A percentile compares a stretch with the other conserved stretches of the same genome.
Conservation (phyloP, 2,329 filamentous ascomycete species). For the Trichoderma simmonsii region DNA sequence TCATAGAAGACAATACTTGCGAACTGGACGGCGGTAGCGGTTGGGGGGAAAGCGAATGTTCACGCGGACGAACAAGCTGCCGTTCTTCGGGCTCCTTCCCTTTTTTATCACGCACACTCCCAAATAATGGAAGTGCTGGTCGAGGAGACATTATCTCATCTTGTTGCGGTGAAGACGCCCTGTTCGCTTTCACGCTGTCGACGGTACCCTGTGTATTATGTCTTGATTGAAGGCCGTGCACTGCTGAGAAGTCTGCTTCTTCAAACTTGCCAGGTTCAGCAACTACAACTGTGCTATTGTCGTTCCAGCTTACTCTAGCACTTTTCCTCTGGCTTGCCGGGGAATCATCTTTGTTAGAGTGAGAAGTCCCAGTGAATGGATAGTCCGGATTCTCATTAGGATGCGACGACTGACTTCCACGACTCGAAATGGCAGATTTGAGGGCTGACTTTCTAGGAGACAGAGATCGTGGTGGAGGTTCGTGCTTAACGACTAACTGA, state of each 20-base stretch:
- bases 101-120: conserved; percentile 66
- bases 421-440: conserved; percentile 58
- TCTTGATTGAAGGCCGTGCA: conserved; percentile 36
- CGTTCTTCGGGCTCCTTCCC: conserved; percentile 52
- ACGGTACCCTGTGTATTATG: conserved; percentile 53
- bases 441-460: conserved; percentile 76
- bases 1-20: background rate
- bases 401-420: conserved; percentile 45
- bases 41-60: conserved; percentile 1
- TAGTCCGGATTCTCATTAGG: conserved; percentile 47
- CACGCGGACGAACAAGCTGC: conserved; percentile 52
- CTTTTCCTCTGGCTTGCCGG: conserved; percentile 56
- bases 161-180: conserved; percentile 48
- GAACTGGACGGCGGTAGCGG: background rate
- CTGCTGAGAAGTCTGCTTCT: conserved; percentile 39
- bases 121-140: conserved; percentile 70
- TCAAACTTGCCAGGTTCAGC: conserved; percentile 40
- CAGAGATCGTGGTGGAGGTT: conserved; percentile 66
- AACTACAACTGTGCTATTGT: conserved; percentile 55
- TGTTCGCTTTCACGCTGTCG: conserved; percentile 46
- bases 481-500: conserved; percentile 58
- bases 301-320: conserved; percentile 75
- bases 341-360: conserved; percentile 36
- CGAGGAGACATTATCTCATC: conserved; percentile 71
- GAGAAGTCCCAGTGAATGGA: conserved; percentile 31